Conservation (phyloP, 1,139 yeast genomes). For the Geotrichum siamense region DNA sequence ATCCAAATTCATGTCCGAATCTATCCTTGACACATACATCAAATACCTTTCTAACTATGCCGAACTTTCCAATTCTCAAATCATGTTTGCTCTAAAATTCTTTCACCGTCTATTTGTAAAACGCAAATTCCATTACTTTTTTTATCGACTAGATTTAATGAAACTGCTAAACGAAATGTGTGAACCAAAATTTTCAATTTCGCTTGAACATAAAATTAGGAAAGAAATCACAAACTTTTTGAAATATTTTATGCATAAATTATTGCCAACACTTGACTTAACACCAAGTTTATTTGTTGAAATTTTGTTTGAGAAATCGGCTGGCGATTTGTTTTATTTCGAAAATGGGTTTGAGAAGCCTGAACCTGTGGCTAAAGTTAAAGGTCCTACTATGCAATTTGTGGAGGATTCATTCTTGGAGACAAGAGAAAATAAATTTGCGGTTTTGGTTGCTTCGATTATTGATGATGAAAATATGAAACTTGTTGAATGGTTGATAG, state of each 20-base stretch:
- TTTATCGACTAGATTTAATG: conserved; percentile 73
- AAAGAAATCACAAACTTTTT: conserved; percentile 42
- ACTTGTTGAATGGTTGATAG: conserved; percentile 41
- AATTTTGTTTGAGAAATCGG: conserved; percentile 52
- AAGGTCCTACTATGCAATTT: conserved; percentile 3
- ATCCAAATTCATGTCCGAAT: conserved; percentile 37
- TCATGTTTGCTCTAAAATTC: conserved; percentile 60
- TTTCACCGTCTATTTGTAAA: conserved; percentile 67
- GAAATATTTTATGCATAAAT: conserved; percentile 56
- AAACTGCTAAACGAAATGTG: conserved; percentile 44
- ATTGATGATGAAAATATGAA: conserved; percentile 41
- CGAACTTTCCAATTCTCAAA: conserved; percentile 54
- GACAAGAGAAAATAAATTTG: conserved; percentile 28
- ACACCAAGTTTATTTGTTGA: conserved; percentile 60
- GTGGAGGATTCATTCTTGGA: conserved; percentile 23
- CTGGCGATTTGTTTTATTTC: conserved; percentile 41
- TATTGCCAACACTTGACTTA: conserved; percentile 45
- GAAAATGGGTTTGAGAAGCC: conserved; percentile 50
- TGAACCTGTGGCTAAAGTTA: neutral
- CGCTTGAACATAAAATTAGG: conserved; percentile 3
- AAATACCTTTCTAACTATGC: conserved; percentile 47
- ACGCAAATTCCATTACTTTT: conserved; percentile 51
- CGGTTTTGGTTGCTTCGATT: conserved; percentile 45
- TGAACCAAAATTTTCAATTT: conserved; percentile 10
- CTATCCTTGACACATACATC: conserved; percentile 45